Evolutionary conservation across 805 yeast genomes (phyloP).

Genomic region (Spathaspora gorwiae): DNA sequence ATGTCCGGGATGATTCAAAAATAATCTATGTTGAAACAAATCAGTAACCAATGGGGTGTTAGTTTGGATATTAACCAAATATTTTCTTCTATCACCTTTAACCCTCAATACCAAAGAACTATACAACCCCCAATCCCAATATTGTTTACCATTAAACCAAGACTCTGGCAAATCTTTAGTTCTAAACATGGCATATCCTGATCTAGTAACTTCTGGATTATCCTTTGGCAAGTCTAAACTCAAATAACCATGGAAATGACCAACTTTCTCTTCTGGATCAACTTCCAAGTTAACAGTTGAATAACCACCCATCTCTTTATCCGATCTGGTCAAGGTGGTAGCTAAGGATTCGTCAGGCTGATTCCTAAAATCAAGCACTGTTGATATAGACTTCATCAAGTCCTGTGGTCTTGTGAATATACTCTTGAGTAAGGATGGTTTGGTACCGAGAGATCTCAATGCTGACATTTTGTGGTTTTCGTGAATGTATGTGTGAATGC

Average conservation of each 20-base stretch:
- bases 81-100: slow-evolving; percentile 69
- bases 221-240: slow-evolving; percentile 61
- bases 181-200: slow-evolving; percentile 83
- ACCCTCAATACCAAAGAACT: slow-evolving; percentile 64
- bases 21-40: slow-evolving; percentile 76
- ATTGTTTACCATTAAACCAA: slow-evolving; percentile 45
- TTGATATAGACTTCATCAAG: slow-evolving; percentile 25
- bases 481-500: background rate
- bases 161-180: slow-evolving; percentile 58
- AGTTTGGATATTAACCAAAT: slow-evolving; percentile 76
- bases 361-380: slow-evolving; percentile 56
- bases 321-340: slow-evolving; percentile 58
- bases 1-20: slow-evolving; percentile 62
- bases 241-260: slow-evolving; percentile 53
- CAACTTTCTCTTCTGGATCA: slow-evolving; percentile 28
- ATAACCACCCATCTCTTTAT: slow-evolving; percentile 74
- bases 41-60: slow-evolving; percentile 76
- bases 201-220: slow-evolving; percentile 57
- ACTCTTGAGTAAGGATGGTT: slow-evolving; percentile 27
- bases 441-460: slow-evolving; percentile 37
- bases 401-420: slow-evolving; percentile 31
- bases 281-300: slow-evolving; percentile 56
- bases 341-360: slow-evolving; percentile 43
- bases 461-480: slow-evolving; percentile 22
- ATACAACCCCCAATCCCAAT: slow-evolving; percentile 69